These are phyloP conservation scores for Alternaria arborescens DNA, from an alignment of 2,329 filamentous ascomycete genomes.

Conservation along the genomic window DNA sequence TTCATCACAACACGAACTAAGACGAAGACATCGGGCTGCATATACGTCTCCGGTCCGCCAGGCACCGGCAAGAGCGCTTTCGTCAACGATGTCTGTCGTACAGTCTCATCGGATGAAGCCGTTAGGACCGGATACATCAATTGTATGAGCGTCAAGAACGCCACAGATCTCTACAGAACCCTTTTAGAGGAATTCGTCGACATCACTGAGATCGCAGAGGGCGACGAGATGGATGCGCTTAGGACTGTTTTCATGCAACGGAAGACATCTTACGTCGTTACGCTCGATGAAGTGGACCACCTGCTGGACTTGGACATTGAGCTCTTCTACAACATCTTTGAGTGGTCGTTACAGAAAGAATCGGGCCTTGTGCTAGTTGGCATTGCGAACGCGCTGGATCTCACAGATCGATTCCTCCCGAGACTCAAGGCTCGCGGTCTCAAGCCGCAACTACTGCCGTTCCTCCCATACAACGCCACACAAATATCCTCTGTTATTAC, in stretches of 20 bases:
- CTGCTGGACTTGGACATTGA: conserved; percentile 88
- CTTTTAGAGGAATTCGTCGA: conserved; percentile 75
- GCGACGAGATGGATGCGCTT: conserved; percentile 72
- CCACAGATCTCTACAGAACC: conserved; percentile 83
- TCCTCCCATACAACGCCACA: conserved; percentile 86
- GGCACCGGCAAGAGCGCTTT: conserved; percentile 97
- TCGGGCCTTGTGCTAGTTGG: conserved; percentile 86
- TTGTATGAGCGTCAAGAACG: conserved; percentile 94
- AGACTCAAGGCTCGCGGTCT: conserved; percentile 91
- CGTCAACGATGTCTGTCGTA: conserved; percentile 78
- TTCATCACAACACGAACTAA: conserved; percentile 74
- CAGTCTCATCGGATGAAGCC: conserved; percentile 60
- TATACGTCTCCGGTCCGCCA: conserved; percentile 94
- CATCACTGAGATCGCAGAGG: conserved; percentile 67
- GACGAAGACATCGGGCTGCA: conserved; percentile 74
- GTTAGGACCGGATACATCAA: conserved; percentile 85
- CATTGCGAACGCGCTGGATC: conserved; percentile 93
- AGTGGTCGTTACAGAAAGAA: conserved; percentile 86
- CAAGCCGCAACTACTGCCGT: conserved; percentile 87
- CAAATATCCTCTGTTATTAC: conserved; percentile 91
- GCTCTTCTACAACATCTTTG: conserved; percentile 91
- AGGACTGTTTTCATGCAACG: conserved; percentile 74
- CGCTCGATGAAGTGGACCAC: conserved; percentile 94
- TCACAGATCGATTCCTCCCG: conserved; percentile 94
- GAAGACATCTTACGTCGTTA: conserved; percentile 75